Evolutionary conservation across 139 green algal genomes (phyloP), one percentile per base, ranked within the genome.

Genomic region (Chlorella sorokiniana): DNA sequence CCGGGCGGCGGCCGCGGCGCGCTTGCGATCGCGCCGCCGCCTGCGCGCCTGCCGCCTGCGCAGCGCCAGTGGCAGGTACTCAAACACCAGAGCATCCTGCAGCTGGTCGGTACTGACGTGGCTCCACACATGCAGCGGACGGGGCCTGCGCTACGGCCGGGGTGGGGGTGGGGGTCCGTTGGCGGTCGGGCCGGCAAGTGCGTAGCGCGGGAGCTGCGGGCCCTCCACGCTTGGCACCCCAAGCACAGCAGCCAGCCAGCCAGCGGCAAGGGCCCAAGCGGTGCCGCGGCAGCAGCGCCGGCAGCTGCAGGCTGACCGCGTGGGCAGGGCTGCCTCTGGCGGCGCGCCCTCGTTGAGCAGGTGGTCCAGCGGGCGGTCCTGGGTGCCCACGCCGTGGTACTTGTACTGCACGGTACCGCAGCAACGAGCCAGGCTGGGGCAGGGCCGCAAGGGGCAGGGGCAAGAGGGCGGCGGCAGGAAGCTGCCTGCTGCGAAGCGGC

Each of bases 331-430:
- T 0, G 75, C 59, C 59, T 81, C 61, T 14, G 75, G 35, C 0
- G n/a, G 2, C 1, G 73, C 31, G 11, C 69, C 59, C 80, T 75
- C 80, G 0, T 18, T 35, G 16, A 80, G 25, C 71, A 83, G 59
- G 41, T 70, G 37, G 38, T 88, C 78, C 72, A 83, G 71, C 10
- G 71, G 70, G 23, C 79, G 31, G 65, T 88, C 64, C 31, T 76
- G 16, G 33, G 75, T 79, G 44, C 56, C 23, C 29, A 81, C 56
- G 3, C 56, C 51, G 22, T 84, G 79, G 78, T 91, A 95, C 87
- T 93, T 93, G 83, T 86, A 88, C 73, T 79, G 73, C 52, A 68
- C 1, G 3, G 40, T 29, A 48, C 25, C 35, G 40, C 4, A 16
- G 3, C 33, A 54, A 31, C 67, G 56, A 5, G 18, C 2, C n/a